Base-by-base conservation (phyloP, 805 yeast species). In the Sungouiella blattae region DNA sequence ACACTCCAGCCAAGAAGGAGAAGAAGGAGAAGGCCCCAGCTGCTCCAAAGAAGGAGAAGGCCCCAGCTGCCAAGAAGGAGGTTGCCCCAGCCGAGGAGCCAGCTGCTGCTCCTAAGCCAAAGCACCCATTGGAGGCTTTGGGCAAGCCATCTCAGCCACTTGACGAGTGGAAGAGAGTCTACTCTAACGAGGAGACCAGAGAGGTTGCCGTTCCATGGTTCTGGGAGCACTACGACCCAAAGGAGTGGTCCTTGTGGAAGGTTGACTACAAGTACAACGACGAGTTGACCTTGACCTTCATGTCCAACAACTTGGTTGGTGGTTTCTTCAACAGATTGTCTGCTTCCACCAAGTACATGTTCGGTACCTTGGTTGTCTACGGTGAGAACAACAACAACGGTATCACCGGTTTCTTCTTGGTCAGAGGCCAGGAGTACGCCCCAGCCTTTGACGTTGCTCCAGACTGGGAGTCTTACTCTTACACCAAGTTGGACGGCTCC, bases 361-460 rank as follows among this genome's bases (percentile, higher is more conserved):
- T 91, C 64, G 98, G 98, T 61, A 74, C 80, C 60, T 65, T 83
- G 70, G 95, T 89, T 56, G 98, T 93, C 53, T 91, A 85, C 74
- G 98, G 98, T 71, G 97, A 86, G 76, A 87, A 88, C 88, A 91
- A 88, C 84, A 75, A 83, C 83, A 91, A 91, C 73, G 98, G 97
- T 75, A 89, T 91, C 63, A 73, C 86, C 54, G 97, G 96, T 75
- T 95, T 83, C 61, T 83, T 91, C 77, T 69, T 93, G 60, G 82
- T 91, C 60, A 88, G 98, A 75, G 98, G 98, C 57, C 87, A 91
- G 70, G 96, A 91, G 44, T 70, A 55, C 61, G 77, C 54, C 39
- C 95, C 97, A 66, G 98, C 96, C 46, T 87, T 91, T 60, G 85
- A 91, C 49, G 98, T 93, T 66, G 98, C 98, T 60, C 97, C 98